Percentiles rank a stretch among this genome's conserved stretches.
phyloP scores from a whole-genome alignment of 345 rosid species.

The Crucihimalaya himalaica region DNA sequence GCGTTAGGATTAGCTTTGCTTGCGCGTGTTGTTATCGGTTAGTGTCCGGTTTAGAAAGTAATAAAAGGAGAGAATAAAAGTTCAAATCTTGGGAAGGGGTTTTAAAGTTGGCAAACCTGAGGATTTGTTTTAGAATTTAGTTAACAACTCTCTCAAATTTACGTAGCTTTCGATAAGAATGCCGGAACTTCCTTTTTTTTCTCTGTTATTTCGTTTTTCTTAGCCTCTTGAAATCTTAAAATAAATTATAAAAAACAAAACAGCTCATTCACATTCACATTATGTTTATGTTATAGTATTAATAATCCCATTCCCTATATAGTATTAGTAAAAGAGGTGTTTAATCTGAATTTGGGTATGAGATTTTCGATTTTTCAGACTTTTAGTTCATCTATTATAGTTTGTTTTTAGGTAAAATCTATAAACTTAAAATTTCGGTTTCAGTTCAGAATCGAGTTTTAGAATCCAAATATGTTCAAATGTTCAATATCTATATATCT shows the following conservation, averaged over 20 bases:
- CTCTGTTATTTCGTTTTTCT: background rate
- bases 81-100: slow-evolving; percentile 33
- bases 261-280: background rate
- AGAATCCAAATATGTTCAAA: no score
- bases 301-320: background rate
- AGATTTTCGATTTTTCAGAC: no score
- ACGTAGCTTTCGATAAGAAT: slow-evolving; percentile 34
- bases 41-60: background rate
- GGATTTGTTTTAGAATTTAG: slow-evolving; percentile 4
- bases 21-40: slow-evolving; percentile 22
- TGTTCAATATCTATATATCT: no score
- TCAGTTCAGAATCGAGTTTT: no score
- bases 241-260: background rate
- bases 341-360: background rate
- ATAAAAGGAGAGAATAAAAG: slow-evolving; percentile 13
- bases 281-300: background rate
- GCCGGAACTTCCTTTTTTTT: slow-evolving; percentile 30
- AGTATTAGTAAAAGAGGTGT: background rate
- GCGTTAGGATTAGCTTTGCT: background rate
- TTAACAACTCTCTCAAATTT: slow-evolving; percentile 8
- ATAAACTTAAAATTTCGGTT: no score
- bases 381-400: no score
- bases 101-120: slow-evolving; percentile 29
- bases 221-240: background rate
- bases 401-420: no score